phyloP scores from a whole-genome alignment of 2,329 filamentous ascomycete genomes.

The Colletotrichum limetticola region DNA sequence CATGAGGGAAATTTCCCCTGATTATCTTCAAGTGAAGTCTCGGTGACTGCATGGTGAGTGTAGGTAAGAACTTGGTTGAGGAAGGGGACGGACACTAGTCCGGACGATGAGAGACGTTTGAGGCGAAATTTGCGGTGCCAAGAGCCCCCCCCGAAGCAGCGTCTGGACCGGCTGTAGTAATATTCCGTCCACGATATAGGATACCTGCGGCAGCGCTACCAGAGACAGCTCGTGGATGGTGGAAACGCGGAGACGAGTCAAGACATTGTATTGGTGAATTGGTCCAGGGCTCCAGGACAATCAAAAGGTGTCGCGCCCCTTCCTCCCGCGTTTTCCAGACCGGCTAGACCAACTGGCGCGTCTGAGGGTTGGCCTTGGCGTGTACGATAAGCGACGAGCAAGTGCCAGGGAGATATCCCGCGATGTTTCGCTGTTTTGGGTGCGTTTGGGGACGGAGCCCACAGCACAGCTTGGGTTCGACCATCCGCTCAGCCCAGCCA shows the following conservation, averaged over 20 bases:
- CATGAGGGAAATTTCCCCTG: not conserved
- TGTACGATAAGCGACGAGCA: conserved; percentile 27
- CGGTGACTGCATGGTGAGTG: conserved; percentile 19
- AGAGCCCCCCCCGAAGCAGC: not conserved
- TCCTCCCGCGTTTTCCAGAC: not conserved
- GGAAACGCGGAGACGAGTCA: conserved; percentile 28
- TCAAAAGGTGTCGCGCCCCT: not conserved
- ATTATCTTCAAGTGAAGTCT: not conserved
- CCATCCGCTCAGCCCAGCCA: conserved; percentile 13
- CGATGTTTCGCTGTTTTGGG: conserved; percentile 33
- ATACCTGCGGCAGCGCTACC: conserved; percentile 13
- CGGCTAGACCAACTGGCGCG: conserved; percentile 18
- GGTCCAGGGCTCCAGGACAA: not conserved
- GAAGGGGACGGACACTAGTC: not conserved
- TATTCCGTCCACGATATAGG: conserved; percentile 15
- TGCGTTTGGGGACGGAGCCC: conserved; percentile 19
- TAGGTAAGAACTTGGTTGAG: not conserved
- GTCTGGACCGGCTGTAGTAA: not conserved
- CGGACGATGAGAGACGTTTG: not conserved
- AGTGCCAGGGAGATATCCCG: conserved; percentile 7
- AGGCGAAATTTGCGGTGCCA: conserved; percentile 13
- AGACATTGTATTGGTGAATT: not conserved
- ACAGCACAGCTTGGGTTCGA: conserved; percentile 6
- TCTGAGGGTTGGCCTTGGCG: conserved; percentile 29
- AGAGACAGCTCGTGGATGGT: not conserved